phyloP scores from a whole-genome alignment of 2,329 filamentous ascomycete species.

The Talaromyces marneffei region DNA sequence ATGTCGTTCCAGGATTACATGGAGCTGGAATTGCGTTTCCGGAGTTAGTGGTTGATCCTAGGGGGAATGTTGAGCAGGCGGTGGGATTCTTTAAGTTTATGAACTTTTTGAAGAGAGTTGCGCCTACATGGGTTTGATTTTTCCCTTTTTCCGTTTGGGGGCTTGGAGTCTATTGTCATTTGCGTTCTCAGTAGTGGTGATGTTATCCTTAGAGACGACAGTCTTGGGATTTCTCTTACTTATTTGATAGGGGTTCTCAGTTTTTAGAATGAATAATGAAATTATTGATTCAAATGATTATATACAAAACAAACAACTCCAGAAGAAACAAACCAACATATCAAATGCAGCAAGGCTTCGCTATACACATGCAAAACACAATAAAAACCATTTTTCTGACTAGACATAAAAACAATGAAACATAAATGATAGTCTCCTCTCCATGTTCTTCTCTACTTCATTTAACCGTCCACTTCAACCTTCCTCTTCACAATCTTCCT shows the following conservation, averaged over 20 bases:
- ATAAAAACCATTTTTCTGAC: neutral
- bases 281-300: neutral
- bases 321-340: neutral
- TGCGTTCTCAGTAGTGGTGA: neutral
- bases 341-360: neutral
- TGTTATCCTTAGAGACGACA: neutral
- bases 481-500: constrained; percentile 15
- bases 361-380: neutral
- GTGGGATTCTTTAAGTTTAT: constrained; percentile 64
- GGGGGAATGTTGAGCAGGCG: constrained; percentile 56
- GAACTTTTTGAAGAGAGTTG: constrained; percentile 54
- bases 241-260: neutral
- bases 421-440: neutral
- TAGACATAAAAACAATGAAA: neutral
- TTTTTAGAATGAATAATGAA: neutral
- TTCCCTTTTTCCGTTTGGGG: too few relatives aligned
- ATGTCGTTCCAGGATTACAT: constrained; percentile 48
- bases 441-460: neutral
- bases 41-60: constrained; percentile 55
- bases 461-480: constrained; percentile 3
- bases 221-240: neutral
- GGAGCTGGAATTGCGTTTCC: constrained; percentile 61
- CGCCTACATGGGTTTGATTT: constrained; percentile 43
- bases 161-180: too few relatives aligned
- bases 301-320: neutral